Conservation (phyloP, 768 basidiomycete species). For the Boletus edulis region DNA sequence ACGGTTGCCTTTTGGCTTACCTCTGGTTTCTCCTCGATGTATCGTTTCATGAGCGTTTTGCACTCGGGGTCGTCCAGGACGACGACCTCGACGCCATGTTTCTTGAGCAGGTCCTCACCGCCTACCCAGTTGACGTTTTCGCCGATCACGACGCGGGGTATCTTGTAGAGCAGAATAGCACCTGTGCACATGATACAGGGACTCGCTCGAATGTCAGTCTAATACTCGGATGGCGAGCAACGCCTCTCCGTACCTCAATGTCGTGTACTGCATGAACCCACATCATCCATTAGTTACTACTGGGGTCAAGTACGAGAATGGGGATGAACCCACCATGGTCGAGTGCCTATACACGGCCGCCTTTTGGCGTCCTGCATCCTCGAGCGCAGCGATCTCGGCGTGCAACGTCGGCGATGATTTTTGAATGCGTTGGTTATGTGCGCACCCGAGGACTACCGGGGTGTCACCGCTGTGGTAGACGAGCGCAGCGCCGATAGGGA, state of each 20-base stretch:
- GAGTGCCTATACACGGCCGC: slow-evolving; percentile 43
- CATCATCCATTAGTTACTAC: no score
- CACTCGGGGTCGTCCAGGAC: slow-evolving; percentile 49
- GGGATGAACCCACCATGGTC: slow-evolving; percentile 42
- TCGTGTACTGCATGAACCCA: slow-evolving; percentile 33
- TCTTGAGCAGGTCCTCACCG: slow-evolving; percentile 51
- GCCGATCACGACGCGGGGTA: slow-evolving; percentile 64
- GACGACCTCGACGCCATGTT: slow-evolving; percentile 52
- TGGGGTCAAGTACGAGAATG: no score
- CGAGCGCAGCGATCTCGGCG: slow-evolving; percentile 49
- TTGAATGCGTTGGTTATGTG: slow-evolving; percentile 47
- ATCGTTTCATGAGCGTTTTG: slow-evolving; percentile 52
- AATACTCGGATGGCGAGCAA: no score
- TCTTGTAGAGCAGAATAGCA: slow-evolving; percentile 59
- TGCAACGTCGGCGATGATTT: slow-evolving; percentile 42
- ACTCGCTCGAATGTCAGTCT: neutral
- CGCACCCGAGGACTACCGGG: slow-evolving; percentile 37
- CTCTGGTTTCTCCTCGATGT: slow-evolving; percentile 56
- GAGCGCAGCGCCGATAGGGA: slow-evolving; percentile 62
- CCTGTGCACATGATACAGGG: slow-evolving; percentile 70
- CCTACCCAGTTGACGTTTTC: slow-evolving; percentile 57
- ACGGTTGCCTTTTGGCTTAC: slow-evolving; percentile 25
- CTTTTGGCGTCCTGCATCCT: slow-evolving; percentile 50
- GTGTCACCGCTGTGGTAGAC: slow-evolving; percentile 23
- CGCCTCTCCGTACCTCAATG: slow-evolving; percentile 28